These are phyloP conservation scores for Helicostylum pulchrum DNA, from an alignment of 192 early-diverging fungal species.

Conservation along the genomic window DNA sequence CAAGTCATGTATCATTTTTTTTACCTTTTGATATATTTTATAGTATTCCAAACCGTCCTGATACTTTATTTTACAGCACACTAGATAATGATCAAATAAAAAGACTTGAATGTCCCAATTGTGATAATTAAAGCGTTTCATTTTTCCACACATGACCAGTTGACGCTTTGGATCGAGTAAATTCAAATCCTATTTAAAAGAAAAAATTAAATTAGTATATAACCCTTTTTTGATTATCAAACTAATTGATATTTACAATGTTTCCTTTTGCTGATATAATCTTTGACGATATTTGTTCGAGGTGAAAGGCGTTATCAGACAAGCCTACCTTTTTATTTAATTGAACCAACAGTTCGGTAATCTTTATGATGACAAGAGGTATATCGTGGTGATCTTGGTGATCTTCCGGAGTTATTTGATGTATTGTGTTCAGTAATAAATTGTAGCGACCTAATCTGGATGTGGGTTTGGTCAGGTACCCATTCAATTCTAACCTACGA, in stretches of 20 bases:
- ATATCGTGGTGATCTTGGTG: background rate
- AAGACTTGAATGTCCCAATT: constrained; percentile 71
- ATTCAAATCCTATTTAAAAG: constrained; percentile 58
- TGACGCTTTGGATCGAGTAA: constrained; percentile 68
- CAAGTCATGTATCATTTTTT: background rate
- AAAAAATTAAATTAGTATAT: background rate
- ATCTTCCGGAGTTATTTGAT: constrained; percentile 11
- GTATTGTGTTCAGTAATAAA: constrained; percentile 5
- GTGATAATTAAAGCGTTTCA: constrained; percentile 57
- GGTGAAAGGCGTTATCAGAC: constrained; percentile 1
- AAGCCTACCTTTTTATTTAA: constrained; percentile 4
- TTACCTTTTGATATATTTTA: constrained; percentile 56
- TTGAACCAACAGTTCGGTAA: constrained; percentile 8
- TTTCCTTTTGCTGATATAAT: constrained; percentile 46
- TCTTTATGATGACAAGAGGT: background rate
- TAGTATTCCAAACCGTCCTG: constrained; percentile 55
- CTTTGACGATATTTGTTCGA: constrained; percentile 53
- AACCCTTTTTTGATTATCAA: constrained; percentile 10
- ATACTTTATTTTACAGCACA: constrained; percentile 69
- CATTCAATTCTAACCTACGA: constrained; percentile 78
- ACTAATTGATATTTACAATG: no score
- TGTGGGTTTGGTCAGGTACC: constrained; percentile 83
- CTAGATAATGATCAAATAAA: constrained; percentile 83
- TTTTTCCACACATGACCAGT: constrained; percentile 73
- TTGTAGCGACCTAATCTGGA: constrained; percentile 62